Conservation (phyloP, 202 grass and related monocot genomes). For the Carex arenaria region DNA sequence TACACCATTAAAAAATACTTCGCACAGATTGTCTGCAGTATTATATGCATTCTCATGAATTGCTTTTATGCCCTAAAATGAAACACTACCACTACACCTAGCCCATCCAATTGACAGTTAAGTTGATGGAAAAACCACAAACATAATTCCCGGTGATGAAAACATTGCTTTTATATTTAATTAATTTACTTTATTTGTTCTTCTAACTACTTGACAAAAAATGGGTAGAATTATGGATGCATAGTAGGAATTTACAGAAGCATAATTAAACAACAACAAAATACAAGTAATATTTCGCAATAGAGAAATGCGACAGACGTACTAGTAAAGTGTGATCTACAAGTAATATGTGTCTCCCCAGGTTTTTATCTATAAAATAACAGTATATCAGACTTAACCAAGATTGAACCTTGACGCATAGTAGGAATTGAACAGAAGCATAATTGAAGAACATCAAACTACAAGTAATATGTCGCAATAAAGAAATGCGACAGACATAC, state of each 20-base stretch:
- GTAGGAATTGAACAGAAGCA: not conserved
- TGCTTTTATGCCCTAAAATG: not conserved
- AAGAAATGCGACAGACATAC: not conserved
- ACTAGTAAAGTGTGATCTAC: not conserved
- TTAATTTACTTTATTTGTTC: not conserved
- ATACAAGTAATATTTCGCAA: not conserved
- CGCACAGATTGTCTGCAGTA: not conserved
- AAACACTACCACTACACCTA: not conserved
- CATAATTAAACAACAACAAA: not conserved
- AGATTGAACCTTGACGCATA: not conserved
- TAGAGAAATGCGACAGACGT: not conserved
- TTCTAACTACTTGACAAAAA: not conserved
- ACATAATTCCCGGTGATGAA: not conserved
- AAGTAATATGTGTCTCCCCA: not conserved
- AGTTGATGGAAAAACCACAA: not conserved
- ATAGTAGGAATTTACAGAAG: not conserved
- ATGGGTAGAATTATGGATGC: not conserved
- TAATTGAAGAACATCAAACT: not conserved
- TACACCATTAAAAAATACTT: not conserved
- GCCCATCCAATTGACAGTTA: not conserved
- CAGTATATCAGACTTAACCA: not conserved
- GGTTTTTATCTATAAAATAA: not conserved
- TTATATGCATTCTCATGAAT: not conserved
- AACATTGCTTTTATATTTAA: not conserved
- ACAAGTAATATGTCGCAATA: not conserved